A percentile compares a stretch with the other conserved stretches of the same genome.
These are phyloP conservation scores for Neoscytalidium dimidiatum DNA, from an alignment of 2,329 filamentous ascomycete species.

Conservation along the genomic window DNA sequence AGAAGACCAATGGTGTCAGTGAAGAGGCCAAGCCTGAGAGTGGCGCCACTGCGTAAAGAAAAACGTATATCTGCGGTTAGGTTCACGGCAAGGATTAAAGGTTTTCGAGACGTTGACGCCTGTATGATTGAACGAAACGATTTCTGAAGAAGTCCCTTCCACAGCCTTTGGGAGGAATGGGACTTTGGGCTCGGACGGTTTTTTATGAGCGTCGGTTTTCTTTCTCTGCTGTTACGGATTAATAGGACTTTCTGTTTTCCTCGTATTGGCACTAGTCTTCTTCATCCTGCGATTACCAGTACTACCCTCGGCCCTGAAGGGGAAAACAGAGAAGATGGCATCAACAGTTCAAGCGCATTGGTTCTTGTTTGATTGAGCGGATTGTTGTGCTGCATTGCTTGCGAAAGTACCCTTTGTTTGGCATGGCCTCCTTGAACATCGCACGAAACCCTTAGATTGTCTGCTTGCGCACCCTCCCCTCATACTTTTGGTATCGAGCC, in stretches of 20 bases:
- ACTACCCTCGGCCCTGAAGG: neutral
- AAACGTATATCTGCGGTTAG: neutral
- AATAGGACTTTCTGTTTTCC: neutral
- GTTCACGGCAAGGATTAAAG: neutral
- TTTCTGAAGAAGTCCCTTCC: slow-evolving; percentile 11
- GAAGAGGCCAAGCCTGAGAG: neutral
- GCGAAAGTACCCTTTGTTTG: neutral
- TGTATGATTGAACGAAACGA: slow-evolving; percentile 17
- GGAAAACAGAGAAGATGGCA: neutral
- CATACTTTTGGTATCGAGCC: neutral
- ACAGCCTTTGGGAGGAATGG: slow-evolving; percentile 1
- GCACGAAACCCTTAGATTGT: neutral
- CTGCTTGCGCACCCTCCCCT: neutral
- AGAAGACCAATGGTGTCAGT: slow-evolving; percentile 4
- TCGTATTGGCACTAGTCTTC: neutral
- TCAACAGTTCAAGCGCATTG: neutral
- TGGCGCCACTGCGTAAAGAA: neutral
- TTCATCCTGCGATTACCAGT: neutral
- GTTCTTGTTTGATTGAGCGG: neutral
- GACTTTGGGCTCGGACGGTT: slow-evolving; percentile 1
- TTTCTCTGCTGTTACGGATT: neutral
- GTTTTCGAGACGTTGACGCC: neutral
- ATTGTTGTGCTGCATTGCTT: neutral
- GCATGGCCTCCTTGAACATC: neutral
- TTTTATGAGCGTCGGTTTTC: slow-evolving; percentile 2